These are phyloP conservation scores for Yarrowia sp. DNA, from an alignment of 805 yeast species.

Conservation along the genomic window DNA sequence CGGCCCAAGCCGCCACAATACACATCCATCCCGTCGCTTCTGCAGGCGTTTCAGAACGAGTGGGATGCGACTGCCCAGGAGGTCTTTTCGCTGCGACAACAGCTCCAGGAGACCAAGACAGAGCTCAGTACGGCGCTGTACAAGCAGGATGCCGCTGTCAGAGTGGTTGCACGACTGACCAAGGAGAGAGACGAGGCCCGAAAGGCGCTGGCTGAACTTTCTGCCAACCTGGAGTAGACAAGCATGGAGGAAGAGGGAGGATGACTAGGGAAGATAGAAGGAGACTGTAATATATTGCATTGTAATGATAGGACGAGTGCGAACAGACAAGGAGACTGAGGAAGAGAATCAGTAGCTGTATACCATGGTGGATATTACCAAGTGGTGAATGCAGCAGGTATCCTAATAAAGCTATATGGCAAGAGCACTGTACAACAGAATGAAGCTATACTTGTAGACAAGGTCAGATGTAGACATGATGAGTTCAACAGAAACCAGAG, in stretches of 20 bases:
- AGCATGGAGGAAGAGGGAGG: constrained; percentile 17
- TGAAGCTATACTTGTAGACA: no score
- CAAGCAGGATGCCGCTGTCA: constrained; percentile 87
- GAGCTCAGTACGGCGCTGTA: constrained; percentile 81
- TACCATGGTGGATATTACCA: no score
- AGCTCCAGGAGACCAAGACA: constrained; percentile 67
- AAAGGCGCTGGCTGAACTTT: constrained; percentile 64
- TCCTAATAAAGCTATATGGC: no score
- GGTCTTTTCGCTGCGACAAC: constrained; percentile 75
- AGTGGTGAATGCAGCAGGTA: no score
- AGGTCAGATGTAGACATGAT: no score
- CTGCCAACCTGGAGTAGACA: constrained; percentile 43
- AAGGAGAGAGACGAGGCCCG: constrained; percentile 78
- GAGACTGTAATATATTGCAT: constrained; percentile 25
- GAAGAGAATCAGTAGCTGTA: no score
- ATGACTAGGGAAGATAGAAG: no score
- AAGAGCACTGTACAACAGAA: no score
- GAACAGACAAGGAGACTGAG: no score
- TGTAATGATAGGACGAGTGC: no score
- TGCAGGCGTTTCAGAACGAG: constrained; percentile 80
- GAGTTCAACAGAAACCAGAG: no score
- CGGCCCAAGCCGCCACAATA: constrained; percentile 52
- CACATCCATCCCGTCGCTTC: constrained; percentile 77
- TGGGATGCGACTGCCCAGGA: constrained; percentile 90
- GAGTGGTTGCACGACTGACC: constrained; percentile 80